These are phyloP conservation scores for Debaryomyces coudertii DNA, from an alignment of 1,139 yeast species.

Conservation along the genomic window DNA sequence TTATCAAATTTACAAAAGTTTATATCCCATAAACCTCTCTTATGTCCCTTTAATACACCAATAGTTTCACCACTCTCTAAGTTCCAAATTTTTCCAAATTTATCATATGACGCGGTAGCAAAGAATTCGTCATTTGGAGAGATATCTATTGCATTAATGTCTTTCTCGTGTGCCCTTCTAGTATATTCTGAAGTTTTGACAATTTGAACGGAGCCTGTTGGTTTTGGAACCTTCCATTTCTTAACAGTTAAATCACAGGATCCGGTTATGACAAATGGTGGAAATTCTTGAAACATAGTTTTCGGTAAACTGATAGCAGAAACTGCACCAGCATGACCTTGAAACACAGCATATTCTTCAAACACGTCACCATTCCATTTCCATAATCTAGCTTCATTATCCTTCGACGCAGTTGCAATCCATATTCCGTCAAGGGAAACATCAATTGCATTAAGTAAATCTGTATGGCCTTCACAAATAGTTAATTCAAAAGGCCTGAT, in stretches of 20 bases:
- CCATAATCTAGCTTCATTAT: slow-evolving; percentile 85
- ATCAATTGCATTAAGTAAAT: slow-evolving; percentile 80
- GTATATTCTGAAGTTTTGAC: slow-evolving; percentile 74
- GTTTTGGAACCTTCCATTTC: slow-evolving; percentile 77
- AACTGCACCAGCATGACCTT: slow-evolving; percentile 87
- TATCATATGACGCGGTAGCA: slow-evolving; percentile 97
- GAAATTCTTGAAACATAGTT: slow-evolving; percentile 53
- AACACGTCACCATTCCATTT: slow-evolving; percentile 54
- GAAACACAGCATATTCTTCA: slow-evolving; percentile 59
- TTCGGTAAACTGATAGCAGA: slow-evolving; percentile 81
- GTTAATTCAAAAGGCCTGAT: slow-evolving; percentile 60
- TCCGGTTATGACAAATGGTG: slow-evolving; percentile 80
- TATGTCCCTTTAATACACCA: slow-evolving; percentile 86
- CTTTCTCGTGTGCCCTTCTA: slow-evolving; percentile 95
- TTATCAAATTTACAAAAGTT: slow-evolving; percentile 81
- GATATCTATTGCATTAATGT: slow-evolving; percentile 84
- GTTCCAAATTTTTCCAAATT: slow-evolving; percentile 89
- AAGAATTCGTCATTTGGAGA: slow-evolving; percentile 86
- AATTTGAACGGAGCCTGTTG: slow-evolving; percentile 22
- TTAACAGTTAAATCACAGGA: slow-evolving; percentile 89
- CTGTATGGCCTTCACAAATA: slow-evolving; percentile 79
- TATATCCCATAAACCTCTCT: slow-evolving; percentile 93
- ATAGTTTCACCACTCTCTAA: slow-evolving; percentile 77
- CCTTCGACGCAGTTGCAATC: slow-evolving; percentile 95
- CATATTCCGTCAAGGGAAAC: slow-evolving; percentile 78